Conservation (phyloP, 306 rosid species). For the Dalbergia cultrata region DNA sequence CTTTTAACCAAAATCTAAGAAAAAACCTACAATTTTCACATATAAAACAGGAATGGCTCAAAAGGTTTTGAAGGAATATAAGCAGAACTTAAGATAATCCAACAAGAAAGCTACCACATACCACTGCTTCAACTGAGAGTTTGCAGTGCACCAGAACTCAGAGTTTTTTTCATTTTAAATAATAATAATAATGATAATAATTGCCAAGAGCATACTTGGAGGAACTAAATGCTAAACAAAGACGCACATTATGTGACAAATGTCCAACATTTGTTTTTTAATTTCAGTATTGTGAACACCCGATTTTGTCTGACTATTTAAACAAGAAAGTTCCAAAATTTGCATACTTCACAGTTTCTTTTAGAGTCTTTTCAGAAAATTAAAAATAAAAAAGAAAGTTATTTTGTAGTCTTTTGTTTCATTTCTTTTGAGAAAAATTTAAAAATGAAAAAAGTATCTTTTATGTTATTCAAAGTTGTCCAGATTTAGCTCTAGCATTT, state of each 20-base stretch:
- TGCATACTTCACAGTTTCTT: too few relatives aligned
- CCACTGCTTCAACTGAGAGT: conserved; percentile 46
- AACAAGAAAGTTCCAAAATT: too few relatives aligned
- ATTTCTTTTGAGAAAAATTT: too few relatives aligned
- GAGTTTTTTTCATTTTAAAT: conserved; percentile 26
- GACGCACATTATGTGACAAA: conserved; percentile 66
- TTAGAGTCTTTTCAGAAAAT: too few relatives aligned
- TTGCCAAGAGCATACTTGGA: conserved; percentile 37
- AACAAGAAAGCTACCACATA: conserved; percentile 38
- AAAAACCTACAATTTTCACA: conserved; percentile 29
- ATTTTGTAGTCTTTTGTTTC: too few relatives aligned
- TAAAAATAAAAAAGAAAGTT: too few relatives aligned
- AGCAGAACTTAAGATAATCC: conserved; percentile 41
- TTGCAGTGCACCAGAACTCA: conserved; percentile 49
- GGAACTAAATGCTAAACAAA: conserved; percentile 52
- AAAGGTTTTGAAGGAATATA: neutral
- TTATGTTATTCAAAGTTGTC: too few relatives aligned
- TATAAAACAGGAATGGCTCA: conserved; percentile 25
- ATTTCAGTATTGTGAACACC: conserved; percentile 33
- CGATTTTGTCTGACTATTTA: too few relatives aligned
- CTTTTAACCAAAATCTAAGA: conserved; percentile 12
- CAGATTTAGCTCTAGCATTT: too few relatives aligned
- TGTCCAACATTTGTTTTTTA: conserved; percentile 47
- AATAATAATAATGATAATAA: neutral
- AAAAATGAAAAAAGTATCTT: too few relatives aligned